phyloP scores from a whole-genome alignment of 169 alveolate genomes.

The Cryptosporidium baileyi region DNA sequence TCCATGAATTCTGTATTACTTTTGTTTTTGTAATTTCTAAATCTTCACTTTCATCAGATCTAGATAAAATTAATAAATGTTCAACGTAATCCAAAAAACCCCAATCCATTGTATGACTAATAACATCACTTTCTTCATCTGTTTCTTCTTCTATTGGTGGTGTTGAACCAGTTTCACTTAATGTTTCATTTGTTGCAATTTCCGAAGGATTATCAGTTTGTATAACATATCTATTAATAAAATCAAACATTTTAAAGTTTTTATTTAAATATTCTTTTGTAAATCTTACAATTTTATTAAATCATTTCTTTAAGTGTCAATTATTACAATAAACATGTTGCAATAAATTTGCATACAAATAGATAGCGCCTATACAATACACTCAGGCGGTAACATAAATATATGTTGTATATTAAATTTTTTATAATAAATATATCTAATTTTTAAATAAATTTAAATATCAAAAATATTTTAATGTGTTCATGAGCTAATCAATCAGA shows the following conservation, averaged over 20 bases:
- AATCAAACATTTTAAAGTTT: constrained; percentile 48
- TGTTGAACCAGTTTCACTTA: constrained; percentile 45
- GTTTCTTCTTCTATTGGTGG: constrained; percentile 32
- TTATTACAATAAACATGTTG: too few relatives aligned
- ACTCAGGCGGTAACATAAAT: too few relatives aligned
- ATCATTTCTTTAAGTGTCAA: too few relatives aligned
- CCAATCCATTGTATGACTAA: constrained; percentile 61
- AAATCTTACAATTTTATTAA: too few relatives aligned
- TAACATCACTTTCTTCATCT: constrained; percentile 55
- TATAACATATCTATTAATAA: constrained; percentile 40
- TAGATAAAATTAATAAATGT: constrained; percentile 40
- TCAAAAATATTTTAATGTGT: too few relatives aligned
- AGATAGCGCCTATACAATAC: too few relatives aligned
- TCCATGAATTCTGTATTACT: constrained; percentile 48
- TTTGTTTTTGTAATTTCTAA: constrained; percentile 25
- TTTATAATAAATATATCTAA: too few relatives aligned
- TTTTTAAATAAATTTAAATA: too few relatives aligned
- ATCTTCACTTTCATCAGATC: constrained; percentile 36
- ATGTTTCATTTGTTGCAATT: neutral
- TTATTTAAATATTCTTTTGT: too few relatives aligned
- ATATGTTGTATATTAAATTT: too few relatives aligned
- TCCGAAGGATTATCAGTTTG: neutral
- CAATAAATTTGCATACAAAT: too few relatives aligned
- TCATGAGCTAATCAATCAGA: too few relatives aligned
- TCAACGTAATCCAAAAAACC: constrained; percentile 60